These are phyloP conservation scores for Geranium incanum DNA, from an alignment of 441 rosid genomes.

Conservation along the genomic window DNA sequence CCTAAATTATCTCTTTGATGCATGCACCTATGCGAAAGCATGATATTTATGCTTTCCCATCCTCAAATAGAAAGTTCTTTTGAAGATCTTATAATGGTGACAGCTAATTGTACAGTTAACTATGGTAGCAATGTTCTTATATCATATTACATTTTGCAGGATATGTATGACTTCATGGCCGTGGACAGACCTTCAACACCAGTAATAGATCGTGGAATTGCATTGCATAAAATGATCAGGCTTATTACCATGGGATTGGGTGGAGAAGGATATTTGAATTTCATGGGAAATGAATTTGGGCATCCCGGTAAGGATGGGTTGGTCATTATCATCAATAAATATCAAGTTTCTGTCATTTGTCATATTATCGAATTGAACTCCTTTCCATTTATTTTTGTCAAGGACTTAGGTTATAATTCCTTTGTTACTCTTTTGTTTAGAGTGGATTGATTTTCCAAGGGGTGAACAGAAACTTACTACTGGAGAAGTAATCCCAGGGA, in stretches of 20 bases:
- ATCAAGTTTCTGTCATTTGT: conserved; percentile 7
- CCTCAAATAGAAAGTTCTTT: not conserved
- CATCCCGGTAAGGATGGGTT: conserved; percentile 65
- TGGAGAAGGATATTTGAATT: conserved; percentile 96
- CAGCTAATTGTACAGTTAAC: conserved; percentile 3
- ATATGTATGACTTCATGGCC: conserved; percentile 98
- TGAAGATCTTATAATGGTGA: not conserved
- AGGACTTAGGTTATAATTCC: conserved; percentile 10
- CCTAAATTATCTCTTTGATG: not conserved
- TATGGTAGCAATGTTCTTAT: not conserved
- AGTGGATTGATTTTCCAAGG: conserved; percentile 98
- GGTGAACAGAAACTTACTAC: conserved; percentile 68
- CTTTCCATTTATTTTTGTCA: conserved; percentile 3
- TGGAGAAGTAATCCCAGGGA: conserved; percentile 62
- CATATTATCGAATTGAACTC: not conserved
- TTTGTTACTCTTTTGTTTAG: conserved; percentile 33
- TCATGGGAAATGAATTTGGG: conserved; percentile 99
- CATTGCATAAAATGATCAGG: conserved; percentile 95
- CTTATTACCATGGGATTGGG: conserved; percentile 94
- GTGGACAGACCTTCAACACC: conserved; percentile 78
- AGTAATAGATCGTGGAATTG: conserved; percentile 88
- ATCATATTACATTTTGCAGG: conserved; percentile 39
- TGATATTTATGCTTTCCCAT: not conserved
- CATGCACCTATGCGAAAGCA: not conserved
- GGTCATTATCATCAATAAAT: not conserved